Evolutionary conservation across 345 rosid genomes (phyloP).

Genomic region (Lenwebbia sp.): DNA sequence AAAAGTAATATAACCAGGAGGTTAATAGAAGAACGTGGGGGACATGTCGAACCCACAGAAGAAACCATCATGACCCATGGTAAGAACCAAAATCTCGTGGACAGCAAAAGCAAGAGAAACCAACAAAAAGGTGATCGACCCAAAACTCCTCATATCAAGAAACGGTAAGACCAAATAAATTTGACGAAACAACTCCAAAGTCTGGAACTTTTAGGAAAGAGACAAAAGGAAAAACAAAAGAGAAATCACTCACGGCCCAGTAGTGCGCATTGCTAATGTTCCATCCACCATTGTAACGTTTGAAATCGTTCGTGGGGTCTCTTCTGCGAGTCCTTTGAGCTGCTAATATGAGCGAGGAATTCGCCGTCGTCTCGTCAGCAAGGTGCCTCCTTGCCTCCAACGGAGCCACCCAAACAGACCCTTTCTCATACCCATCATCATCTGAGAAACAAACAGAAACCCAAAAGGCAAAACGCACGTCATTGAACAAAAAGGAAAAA

Average conservation of each 20-base stretch:
- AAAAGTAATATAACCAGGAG: neutral
- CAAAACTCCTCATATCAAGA: neutral
- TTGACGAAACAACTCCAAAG: neutral
- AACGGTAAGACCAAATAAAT: neutral
- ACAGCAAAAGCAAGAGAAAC: neutral
- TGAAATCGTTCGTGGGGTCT: constrained; percentile 51
- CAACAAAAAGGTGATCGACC: neutral
- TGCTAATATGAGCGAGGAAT: constrained; percentile 61
- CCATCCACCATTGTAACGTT: constrained; percentile 73
- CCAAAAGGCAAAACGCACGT: neutral
- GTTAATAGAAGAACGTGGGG: neutral
- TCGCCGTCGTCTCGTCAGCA: constrained; percentile 29
- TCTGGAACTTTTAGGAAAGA: neutral
- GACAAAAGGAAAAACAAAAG: neutral
- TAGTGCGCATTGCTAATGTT: constrained; percentile 74
- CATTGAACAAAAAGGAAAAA: neutral
- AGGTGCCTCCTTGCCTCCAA: constrained; percentile 50
- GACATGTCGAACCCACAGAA: neutral
- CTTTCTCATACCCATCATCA: constrained; percentile 7
- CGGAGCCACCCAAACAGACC: constrained; percentile 11
- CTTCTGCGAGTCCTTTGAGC: constrained; percentile 52
- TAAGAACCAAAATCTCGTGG: neutral
- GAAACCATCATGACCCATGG: neutral
- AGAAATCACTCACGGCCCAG: constrained; percentile 65
- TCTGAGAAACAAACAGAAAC: neutral